Evolutionary conservation across 805 yeast genomes (phyloP).

Genomic region (Wickerhamomyces strasburgensis): DNA sequence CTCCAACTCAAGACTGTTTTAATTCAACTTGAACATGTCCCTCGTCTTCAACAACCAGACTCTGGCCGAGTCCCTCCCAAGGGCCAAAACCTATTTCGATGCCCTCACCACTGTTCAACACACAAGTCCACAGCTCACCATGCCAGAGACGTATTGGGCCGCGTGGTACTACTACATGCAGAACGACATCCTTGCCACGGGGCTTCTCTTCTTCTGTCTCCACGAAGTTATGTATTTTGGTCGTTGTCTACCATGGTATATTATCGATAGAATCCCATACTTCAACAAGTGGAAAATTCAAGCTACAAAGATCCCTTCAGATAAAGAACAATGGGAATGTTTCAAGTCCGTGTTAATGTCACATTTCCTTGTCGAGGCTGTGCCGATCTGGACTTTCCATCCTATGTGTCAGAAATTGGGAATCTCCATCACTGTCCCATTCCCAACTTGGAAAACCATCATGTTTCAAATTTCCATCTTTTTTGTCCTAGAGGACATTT

Average conservation of each 20-base stretch:
- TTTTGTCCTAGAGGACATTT: slow-evolving; percentile 84
- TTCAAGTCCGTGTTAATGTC: slow-evolving; percentile 76
- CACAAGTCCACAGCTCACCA: slow-evolving; percentile 7
- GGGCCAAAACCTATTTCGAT: slow-evolving; percentile 12
- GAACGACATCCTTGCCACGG: slow-evolving; percentile 91
- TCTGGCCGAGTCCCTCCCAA: slow-evolving; percentile 13
- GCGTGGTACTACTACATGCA: slow-evolving; percentile 78
- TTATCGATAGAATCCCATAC: slow-evolving; percentile 79
- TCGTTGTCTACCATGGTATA: slow-evolving; percentile 87
- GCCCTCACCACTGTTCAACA: slow-evolving; percentile 11
- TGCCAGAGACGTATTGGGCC: slow-evolving; percentile 78
- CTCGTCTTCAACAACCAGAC: slow-evolving; percentile 17
- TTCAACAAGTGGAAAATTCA: slow-evolving; percentile 88
- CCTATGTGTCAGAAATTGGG: slow-evolving; percentile 83
- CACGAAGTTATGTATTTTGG: slow-evolving; percentile 92
- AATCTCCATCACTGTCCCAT: slow-evolving; percentile 75
- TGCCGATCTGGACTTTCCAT: slow-evolving; percentile 97
- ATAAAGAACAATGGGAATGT: slow-evolving; percentile 90
- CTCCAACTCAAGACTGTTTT: not conserved
- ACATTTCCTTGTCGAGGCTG: slow-evolving; percentile 88
- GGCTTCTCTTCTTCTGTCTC: slow-evolving; percentile 69
- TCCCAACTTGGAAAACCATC: slow-evolving; percentile 64
- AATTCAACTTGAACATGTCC: slow-evolving; percentile 11
- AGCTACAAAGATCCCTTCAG: slow-evolving; percentile 74
- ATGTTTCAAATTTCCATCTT: slow-evolving; percentile 65